Evolutionary conservation across 2,329 filamentous ascomycete species (phyloP).

Genomic region (Fusarium siculi): DNA sequence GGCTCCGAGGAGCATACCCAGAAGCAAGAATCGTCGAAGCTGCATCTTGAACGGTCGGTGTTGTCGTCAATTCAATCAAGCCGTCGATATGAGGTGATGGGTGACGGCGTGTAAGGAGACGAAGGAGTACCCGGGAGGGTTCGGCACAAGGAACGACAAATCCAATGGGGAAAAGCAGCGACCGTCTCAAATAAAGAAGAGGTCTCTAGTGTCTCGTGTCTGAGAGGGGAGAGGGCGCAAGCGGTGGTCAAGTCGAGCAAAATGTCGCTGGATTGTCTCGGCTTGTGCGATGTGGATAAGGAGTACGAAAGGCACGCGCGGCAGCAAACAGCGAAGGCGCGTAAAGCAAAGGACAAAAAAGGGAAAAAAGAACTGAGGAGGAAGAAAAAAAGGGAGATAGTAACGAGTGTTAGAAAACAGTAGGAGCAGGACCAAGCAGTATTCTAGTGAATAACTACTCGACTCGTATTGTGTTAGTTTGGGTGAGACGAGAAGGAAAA

Average conservation of each 20-base stretch:
- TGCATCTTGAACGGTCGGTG: constrained; percentile 35
- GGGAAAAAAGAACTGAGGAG: background rate
- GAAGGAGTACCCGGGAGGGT: constrained; percentile 28
- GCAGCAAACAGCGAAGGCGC: constrained; percentile 18
- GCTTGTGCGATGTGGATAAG: constrained; percentile 32
- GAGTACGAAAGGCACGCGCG: constrained; percentile 28
- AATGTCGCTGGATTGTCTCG: constrained; percentile 30
- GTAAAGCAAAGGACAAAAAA: constrained; percentile 7
- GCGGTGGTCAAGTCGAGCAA: constrained; percentile 15
- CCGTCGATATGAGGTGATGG: constrained; percentile 15
- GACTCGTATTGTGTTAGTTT: constrained; percentile 15
- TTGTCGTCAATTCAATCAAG: constrained; percentile 25
- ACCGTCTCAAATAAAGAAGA: constrained; percentile 30
- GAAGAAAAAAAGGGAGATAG: background rate
- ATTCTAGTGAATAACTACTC: constrained; percentile 24
- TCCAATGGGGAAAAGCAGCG: constrained; percentile 35
- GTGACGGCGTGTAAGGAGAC: constrained; percentile 5
- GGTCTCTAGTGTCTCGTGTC: constrained; percentile 11
- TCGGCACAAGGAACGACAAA: constrained; percentile 23
- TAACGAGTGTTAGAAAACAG: constrained; percentile 33
- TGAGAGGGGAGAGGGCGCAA: constrained; percentile 16
- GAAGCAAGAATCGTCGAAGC: constrained; percentile 38
- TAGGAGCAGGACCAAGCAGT: constrained; percentile 16
- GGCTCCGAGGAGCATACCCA: constrained; percentile 41
- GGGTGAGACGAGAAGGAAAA: constrained; percentile 23